Conservation (phyloP, 441 rosid species). For the Omphalea diandra region DNA sequence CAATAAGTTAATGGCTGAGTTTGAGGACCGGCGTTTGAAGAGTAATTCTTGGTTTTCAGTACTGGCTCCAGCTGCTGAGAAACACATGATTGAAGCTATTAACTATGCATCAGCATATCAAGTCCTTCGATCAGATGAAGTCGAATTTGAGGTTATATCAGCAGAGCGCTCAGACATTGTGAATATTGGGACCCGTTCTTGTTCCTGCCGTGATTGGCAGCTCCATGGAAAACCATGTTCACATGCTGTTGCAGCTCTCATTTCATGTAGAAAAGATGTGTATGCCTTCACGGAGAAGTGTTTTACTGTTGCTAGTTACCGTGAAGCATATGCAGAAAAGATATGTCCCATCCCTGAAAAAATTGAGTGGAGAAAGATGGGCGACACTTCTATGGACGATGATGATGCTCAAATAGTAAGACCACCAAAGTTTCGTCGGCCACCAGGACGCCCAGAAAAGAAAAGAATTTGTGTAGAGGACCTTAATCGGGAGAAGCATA, state of each 20-base stretch:
- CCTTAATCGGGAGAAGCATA: conserved; percentile 45
- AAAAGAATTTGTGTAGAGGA: conserved; percentile 51
- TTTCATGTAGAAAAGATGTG: conserved; percentile 45
- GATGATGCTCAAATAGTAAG: conserved; percentile 34
- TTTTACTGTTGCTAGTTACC: conserved; percentile 46
- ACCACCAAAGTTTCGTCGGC: conserved; percentile 54
- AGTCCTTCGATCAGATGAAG: conserved; percentile 62
- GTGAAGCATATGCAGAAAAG: conserved; percentile 40
- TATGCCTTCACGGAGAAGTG: conserved; percentile 46
- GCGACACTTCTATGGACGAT: conserved; percentile 29
- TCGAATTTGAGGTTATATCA: conserved; percentile 57
- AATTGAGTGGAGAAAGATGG: conserved; percentile 38
- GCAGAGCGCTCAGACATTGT: conserved; percentile 51
- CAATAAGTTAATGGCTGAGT: conserved; percentile 41
- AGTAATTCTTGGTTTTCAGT: conserved; percentile 45
- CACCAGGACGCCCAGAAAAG: conserved; percentile 63
- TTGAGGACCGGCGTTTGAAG: conserved; percentile 43
- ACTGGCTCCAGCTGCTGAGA: conserved; percentile 53
- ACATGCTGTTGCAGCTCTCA: conserved; percentile 57
- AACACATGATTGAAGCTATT: conserved; percentile 40
- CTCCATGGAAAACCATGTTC: conserved; percentile 61
- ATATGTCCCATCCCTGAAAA: conserved; percentile 38
- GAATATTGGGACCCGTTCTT: conserved; percentile 43
- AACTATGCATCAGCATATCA: conserved; percentile 39
- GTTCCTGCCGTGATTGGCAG: conserved; percentile 64